These are phyloP conservation scores for Neoboletus brunneissimus DNA, from an alignment of 768 basidiomycete species.

Conservation along the genomic window DNA sequence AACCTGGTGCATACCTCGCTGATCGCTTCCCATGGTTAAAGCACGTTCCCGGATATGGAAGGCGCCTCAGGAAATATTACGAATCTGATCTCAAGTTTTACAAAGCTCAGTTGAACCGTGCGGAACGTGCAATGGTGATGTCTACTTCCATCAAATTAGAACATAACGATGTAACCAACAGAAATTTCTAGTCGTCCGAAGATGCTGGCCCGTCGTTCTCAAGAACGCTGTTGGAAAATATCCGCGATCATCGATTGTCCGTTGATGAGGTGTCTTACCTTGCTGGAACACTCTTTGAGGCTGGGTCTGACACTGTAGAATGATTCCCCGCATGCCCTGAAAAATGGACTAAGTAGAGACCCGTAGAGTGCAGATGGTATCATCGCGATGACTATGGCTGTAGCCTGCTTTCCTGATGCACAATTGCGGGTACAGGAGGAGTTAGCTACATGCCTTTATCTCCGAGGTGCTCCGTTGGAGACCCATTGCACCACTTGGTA, in stretches of 20 bases:
- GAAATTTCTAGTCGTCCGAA: conserved; percentile 8
- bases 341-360: neutral
- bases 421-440: conserved; percentile 51
- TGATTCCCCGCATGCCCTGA: fast-evolving
- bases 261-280: conserved; percentile 56
- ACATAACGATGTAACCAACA: neutral
- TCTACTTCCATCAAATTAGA: neutral
- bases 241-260: conserved; percentile 45
- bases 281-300: conserved; percentile 58
- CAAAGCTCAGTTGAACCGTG: conserved; percentile 44
- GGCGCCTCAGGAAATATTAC: conserved; percentile 50
- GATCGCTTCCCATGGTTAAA: conserved; percentile 35
- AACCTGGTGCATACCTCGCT: conserved; percentile 35
- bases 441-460: conserved; percentile 41
- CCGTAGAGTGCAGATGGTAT: conserved; percentile 3
- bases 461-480: conserved; percentile 39
- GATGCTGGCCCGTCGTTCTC: conserved; percentile 40
- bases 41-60: conserved; percentile 58
- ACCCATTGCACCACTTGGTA: conserved; percentile 31
- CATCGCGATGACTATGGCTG: conserved; percentile 49
- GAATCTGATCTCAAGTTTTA: conserved; percentile 51
- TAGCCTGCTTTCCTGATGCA: conserved; percentile 51
- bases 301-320: conserved; percentile 53
- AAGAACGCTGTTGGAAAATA: conserved; percentile 51
- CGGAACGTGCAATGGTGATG: conserved; percentile 43